Percentiles rank a stretch among this genome's conserved stretches.
phyloP scores from a whole-genome alignment of 2,329 filamentous ascomycete genomes.

The Corniculantispora saksenae region DNA sequence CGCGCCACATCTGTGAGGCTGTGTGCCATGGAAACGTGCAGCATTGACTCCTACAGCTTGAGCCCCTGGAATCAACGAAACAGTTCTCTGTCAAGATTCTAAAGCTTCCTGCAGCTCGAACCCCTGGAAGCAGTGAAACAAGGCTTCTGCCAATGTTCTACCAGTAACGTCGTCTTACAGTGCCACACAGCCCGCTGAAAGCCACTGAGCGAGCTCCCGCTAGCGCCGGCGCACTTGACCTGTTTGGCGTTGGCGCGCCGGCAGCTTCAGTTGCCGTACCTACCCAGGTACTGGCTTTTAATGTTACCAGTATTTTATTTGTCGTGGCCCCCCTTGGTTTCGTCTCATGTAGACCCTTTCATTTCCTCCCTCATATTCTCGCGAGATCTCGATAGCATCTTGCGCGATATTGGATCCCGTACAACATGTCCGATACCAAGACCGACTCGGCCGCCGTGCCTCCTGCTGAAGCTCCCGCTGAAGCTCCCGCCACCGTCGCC shows the following conservation, averaged over 20 bases:
- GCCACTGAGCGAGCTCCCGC: background rate
- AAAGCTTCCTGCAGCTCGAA: too few relatives aligned
- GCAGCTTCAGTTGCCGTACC: conserved; percentile 5
- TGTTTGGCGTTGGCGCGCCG: conserved; percentile 11
- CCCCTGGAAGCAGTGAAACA: too few relatives aligned
- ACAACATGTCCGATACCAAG: conserved; percentile 11
- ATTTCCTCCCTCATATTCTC: background rate
- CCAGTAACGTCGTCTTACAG: too few relatives aligned
- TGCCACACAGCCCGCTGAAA: background rate
- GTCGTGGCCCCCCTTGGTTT: background rate
- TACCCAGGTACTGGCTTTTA: background rate
- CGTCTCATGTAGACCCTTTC: background rate
- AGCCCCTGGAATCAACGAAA: too few relatives aligned
- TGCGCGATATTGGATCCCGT: background rate
- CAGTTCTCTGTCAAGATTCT: too few relatives aligned
- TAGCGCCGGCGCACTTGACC: conserved; percentile 8
- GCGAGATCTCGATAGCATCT: background rate
- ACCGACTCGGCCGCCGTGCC: background rate
- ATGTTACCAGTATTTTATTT: background rate
- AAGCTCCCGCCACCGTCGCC: background rate
- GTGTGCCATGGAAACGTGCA: conserved; percentile 4
- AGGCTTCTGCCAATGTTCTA: too few relatives aligned
- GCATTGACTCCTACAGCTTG: background rate
- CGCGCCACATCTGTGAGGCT: background rate
- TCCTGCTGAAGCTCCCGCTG: background rate